A percentile compares a stretch with the other conserved stretches of the same genome.
phyloP scores from a whole-genome alignment of 78 protist species.

The Guillardia theta region DNA sequence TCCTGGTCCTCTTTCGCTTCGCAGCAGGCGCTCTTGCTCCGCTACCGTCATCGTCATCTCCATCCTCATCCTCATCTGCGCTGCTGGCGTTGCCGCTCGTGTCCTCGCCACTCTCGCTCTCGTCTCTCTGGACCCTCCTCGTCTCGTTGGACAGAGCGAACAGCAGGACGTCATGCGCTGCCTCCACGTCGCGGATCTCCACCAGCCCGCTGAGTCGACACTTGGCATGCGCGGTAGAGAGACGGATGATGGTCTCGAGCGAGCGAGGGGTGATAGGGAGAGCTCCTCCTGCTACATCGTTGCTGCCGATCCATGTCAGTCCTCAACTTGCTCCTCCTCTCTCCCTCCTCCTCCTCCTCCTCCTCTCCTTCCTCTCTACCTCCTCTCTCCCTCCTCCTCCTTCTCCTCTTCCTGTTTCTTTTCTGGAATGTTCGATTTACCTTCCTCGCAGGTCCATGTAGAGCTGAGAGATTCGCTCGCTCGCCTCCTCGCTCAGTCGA shows the following conservation, averaged over 20 bases:
- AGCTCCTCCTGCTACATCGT: constrained; percentile 36
- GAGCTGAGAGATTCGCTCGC: background rate
- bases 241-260: constrained; percentile 92
- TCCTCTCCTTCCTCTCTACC: background rate
- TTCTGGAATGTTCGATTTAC: background rate
- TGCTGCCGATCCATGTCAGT: background rate
- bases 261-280: constrained; percentile 96
- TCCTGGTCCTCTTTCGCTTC: background rate
- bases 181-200: background rate
- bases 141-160: constrained; percentile 5
- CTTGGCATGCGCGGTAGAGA: constrained; percentile 96
- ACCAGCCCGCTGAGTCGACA: constrained; percentile 59
- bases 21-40: background rate
- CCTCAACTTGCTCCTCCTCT: background rate
- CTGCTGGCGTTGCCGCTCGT: background rate
- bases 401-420: background rate
- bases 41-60: background rate
- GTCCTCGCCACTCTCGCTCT: background rate
- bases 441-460: constrained; percentile 12
- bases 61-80: background rate
- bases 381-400: background rate
- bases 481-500: background rate
- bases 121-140: background rate
- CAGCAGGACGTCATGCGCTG: background rate
- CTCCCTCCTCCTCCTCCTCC: background rate